Evolutionary conservation across 179 eudicot genomes (phyloP).

Genomic region (Silene coronaria): DNA sequence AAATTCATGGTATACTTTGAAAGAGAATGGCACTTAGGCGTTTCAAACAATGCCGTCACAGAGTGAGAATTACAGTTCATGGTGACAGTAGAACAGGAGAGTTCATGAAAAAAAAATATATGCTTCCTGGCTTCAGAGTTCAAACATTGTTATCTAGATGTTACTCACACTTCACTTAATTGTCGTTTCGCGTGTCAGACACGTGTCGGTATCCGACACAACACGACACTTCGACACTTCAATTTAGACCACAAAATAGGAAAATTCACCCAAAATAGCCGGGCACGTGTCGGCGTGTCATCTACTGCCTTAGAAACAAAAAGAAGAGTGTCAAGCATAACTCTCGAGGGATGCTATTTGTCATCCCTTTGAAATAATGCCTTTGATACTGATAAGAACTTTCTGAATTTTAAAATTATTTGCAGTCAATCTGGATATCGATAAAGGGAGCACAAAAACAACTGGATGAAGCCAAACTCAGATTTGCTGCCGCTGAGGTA

Average conservation of each 20-base stretch:
- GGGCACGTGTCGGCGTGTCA: too few relatives aligned
- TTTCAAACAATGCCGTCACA: background rate
- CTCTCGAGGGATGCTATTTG: background rate
- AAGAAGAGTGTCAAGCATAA: background rate
- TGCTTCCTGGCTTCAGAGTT: background rate
- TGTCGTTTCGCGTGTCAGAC: too few relatives aligned
- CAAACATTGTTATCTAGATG: background rate
- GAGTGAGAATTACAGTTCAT: background rate
- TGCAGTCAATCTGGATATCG: slow-evolving; percentile 95
- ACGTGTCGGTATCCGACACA: too few relatives aligned
- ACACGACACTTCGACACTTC: too few relatives aligned
- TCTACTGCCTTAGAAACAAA: background rate
- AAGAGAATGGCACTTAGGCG: background rate
- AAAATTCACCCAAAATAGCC: too few relatives aligned
- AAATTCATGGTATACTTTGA: background rate
- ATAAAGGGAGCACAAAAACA: slow-evolving; percentile 72
- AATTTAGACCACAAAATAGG: too few relatives aligned
- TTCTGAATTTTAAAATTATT: slow-evolving; percentile 1
- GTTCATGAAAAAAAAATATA: background rate
- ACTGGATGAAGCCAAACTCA: slow-evolving; percentile 89
- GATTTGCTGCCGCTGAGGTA: slow-evolving; percentile 99
- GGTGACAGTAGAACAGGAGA: background rate
- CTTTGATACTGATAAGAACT: slow-evolving; percentile 9
- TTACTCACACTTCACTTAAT: too few relatives aligned
- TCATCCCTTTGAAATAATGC: background rate